Base-by-base conservation (phyloP, 225 moss, liverwort and hornwort species). In the Physcomitrellopsis africana region DNA sequence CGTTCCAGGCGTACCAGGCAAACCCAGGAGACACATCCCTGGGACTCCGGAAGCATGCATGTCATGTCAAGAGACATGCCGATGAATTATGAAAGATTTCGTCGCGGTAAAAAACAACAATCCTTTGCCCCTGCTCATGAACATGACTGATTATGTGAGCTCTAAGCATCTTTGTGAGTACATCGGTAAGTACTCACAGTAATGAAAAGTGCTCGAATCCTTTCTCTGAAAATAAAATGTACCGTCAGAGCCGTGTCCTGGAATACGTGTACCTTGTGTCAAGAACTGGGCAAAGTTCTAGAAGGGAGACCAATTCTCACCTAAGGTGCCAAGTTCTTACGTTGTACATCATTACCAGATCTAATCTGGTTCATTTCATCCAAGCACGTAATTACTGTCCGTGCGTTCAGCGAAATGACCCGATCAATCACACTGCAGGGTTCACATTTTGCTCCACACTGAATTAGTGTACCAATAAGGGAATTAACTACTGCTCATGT, bases 401-500 rank as follows among this genome's bases (percentile, higher is more conserved):
- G 32, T 37, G 32, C 32, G 32, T 37, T 37, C 1, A 4, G 32
- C 32, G 32, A 37, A 37, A 37, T 37, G 32, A 37, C 32, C 32
- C 7, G 32, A 37, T 37, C 32, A 37, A 37, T 37, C 32, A 4
- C 2, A 37, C 32, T 37, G 32, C 32, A 37, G 32, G 32, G 32
- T 37, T 37, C 32, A 37, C 32, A 37, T 37, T 37, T 37, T 37
- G 32, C 32, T 37, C 32, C 32, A 37, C 32, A 37, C 32, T 4
- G 32, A 37, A 37, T 37, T 37, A 5, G 32, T 37, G 32, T 70
- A 19, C 81, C 67, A 27, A 84, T 67, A 62, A 67, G 12, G 77
- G 81, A 81, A 79, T 80, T 80, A 74, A 74, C 81, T 81, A 78
- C 84, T 81, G 81, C 80, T 81, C 65, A n/a, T 74, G 81, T 84